Conservation (phyloP, 805 yeast species). For the Cyberlindnera galapagoensis region DNA sequence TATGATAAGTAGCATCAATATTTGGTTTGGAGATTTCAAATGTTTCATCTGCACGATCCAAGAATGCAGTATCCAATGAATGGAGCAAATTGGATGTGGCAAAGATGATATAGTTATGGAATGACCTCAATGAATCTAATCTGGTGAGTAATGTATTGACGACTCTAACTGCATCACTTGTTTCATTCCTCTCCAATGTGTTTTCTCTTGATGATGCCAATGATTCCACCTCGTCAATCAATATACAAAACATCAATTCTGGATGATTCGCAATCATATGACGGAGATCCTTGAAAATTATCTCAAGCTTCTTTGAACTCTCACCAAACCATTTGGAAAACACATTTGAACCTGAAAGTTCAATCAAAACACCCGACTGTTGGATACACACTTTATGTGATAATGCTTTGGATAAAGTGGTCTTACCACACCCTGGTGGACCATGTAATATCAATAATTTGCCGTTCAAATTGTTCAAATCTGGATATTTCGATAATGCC, state of each 20-base stretch:
- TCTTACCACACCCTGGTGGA: conserved; percentile 43
- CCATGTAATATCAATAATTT: conserved; percentile 31
- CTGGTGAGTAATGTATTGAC: conserved; percentile 39
- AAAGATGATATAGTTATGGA: conserved; percentile 29
- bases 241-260: conserved; percentile 25
- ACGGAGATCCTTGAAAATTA: conserved; percentile 30
- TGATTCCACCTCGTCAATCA: conserved; percentile 43
- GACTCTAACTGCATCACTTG: conserved; percentile 36
- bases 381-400: conserved; percentile 33
- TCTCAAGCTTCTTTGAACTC: conserved; percentile 34
- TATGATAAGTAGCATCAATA: conserved; percentile 23
- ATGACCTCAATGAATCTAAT: conserved; percentile 32
- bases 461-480: conserved; percentile 5
- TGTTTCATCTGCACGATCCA: conserved; percentile 36
- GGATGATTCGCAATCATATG: conserved; percentile 16
- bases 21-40: conserved; percentile 32
- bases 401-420: conserved; percentile 34
- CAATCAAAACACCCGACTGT: conserved; percentile 29
- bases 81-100: conserved; percentile 36
- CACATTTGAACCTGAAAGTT: conserved; percentile 35
- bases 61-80: conserved; percentile 37
- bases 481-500: neutral
- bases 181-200: conserved; percentile 30
- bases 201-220: conserved; percentile 34
- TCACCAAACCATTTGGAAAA: conserved; percentile 44